These are phyloP conservation scores for Anastatica hierochuntica DNA, from an alignment of 345 rosid genomes.

Conservation along the genomic window DNA sequence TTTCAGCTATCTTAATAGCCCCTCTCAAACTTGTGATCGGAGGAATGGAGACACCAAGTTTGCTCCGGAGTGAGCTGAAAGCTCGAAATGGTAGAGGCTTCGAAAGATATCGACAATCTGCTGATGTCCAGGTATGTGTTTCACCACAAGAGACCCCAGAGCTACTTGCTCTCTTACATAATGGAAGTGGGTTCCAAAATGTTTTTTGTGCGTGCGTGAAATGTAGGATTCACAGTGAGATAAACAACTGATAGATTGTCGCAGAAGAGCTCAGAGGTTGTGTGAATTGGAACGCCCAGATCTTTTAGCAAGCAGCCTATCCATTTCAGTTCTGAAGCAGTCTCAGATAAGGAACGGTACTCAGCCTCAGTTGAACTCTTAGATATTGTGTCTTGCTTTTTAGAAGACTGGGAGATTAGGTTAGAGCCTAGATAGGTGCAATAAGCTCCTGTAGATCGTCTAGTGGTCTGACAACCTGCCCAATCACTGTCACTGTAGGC, in stretches of 20 bases:
- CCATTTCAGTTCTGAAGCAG: too few species aligned
- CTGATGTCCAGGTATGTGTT: too few species aligned
- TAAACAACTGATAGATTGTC: not conserved
- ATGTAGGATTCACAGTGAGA: not conserved
- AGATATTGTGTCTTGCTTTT: not conserved
- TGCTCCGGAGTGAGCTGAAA: too few species aligned
- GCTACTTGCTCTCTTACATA: not conserved
- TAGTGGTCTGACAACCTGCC: not conserved
- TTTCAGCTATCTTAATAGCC: too few species aligned
- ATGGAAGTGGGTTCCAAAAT: not conserved
- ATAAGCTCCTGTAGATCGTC: not conserved
- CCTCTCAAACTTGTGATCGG: too few species aligned
- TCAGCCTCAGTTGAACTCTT: not conserved
- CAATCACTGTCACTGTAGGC: not conserved
- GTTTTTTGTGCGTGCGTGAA: not conserved
- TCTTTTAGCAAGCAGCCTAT: not conserved
- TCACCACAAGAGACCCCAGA: not conserved
- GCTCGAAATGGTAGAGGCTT: too few species aligned
- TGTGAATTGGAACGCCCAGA: not conserved
- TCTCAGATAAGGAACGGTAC: not conserved
- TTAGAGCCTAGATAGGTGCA: not conserved
- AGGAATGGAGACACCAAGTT: too few species aligned
- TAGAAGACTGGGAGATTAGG: not conserved
- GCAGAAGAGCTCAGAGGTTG: not conserved
- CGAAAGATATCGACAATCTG: too few species aligned